Percentiles rank a stretch among this genome's conserved stretches.
These are phyloP conservation scores for Mycena haematopus DNA, from an alignment of 768 basidiomycete genomes.

Conservation along the genomic window DNA sequence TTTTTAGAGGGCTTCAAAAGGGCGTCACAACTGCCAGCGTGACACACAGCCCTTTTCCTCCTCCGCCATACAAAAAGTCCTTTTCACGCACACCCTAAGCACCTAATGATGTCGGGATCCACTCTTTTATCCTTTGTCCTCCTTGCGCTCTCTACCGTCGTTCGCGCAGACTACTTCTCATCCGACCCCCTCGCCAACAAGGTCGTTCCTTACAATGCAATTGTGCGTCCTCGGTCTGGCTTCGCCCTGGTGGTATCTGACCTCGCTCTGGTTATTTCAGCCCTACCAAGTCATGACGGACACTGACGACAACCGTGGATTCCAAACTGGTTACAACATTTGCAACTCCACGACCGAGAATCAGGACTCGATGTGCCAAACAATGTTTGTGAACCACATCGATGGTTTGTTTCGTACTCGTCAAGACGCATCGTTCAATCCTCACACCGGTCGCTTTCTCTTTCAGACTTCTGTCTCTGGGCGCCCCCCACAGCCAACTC, in stretches of 20 bases:
- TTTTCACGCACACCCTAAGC: not conserved
- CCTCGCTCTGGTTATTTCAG: not conserved
- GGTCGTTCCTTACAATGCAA: slow-evolving; percentile 18
- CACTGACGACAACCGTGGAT: slow-evolving; percentile 47
- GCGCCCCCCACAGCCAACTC: slow-evolving; percentile 53
- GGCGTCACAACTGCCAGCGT: not conserved
- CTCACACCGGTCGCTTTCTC: too few species aligned
- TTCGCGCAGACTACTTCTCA: slow-evolving; percentile 31
- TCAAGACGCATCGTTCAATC: not conserved
- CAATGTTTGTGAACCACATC: slow-evolving; percentile 55
- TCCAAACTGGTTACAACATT: slow-evolving; percentile 63
- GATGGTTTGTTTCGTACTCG: slow-evolving; percentile 45
- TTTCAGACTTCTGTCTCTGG: slow-evolving; percentile 70
- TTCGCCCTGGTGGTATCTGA: not conserved
- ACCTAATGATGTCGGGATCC: slow-evolving; percentile 16
- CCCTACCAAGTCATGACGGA: slow-evolving; percentile 31
- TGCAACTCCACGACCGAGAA: slow-evolving; percentile 66
- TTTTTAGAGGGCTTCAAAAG: not conserved
- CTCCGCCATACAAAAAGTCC: not conserved
- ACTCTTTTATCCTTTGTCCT: slow-evolving; percentile 30
- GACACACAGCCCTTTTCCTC: not conserved
- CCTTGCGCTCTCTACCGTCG: slow-evolving; percentile 21
- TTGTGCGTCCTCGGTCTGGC: slow-evolving; percentile 7
- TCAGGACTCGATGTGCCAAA: slow-evolving; percentile 64
- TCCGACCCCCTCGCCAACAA: slow-evolving; percentile 28